Evolutionary conservation across 345 rosid genomes (phyloP).

Genomic region (Hibiscus trionum): DNA sequence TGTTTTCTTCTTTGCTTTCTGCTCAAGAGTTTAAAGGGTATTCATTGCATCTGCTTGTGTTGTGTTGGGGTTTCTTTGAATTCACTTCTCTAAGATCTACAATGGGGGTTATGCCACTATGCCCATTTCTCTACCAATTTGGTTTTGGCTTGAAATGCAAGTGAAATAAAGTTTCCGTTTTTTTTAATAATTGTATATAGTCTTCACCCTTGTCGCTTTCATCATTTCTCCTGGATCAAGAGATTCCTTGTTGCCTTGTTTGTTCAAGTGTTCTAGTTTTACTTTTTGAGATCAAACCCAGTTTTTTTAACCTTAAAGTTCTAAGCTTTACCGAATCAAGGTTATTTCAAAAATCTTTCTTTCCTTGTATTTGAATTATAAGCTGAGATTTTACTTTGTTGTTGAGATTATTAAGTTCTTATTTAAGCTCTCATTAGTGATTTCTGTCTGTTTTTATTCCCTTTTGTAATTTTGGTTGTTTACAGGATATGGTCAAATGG

Average conservation of each 20-base stretch:
- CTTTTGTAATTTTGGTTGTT: not conserved
- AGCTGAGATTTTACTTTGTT: not conserved
- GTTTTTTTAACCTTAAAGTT: conserved; percentile 22
- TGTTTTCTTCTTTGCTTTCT: conserved; percentile 2
- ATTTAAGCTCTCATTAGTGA: not conserved
- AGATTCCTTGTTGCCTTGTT: conserved; percentile 20
- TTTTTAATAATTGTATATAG: conserved; percentile 17
- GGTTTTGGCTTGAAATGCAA: conserved; percentile 54
- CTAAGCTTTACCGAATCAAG: conserved; percentile 27
- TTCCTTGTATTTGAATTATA: not conserved
- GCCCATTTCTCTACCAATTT: conserved; percentile 17
- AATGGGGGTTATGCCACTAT: conserved; percentile 38
- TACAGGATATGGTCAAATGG: not conserved
- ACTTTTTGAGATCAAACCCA: not conserved
- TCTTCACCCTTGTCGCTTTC: conserved; percentile 28
- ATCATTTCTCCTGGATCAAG: conserved; percentile 16
- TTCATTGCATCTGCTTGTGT: conserved; percentile 26
- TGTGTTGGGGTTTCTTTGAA: too few relatives aligned
- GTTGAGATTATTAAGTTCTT: conserved; percentile 2
- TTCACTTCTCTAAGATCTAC: conserved; percentile 46
- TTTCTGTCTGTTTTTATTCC: not conserved
- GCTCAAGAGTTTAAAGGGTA: conserved; percentile 21
- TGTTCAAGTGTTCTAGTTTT: conserved; percentile 18
- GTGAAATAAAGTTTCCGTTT: conserved; percentile 42
- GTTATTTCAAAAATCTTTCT: conserved; percentile 6